phyloP scores from a whole-genome alignment of 768 basidiomycete genomes.

The Galerina sulciceps region DNA sequence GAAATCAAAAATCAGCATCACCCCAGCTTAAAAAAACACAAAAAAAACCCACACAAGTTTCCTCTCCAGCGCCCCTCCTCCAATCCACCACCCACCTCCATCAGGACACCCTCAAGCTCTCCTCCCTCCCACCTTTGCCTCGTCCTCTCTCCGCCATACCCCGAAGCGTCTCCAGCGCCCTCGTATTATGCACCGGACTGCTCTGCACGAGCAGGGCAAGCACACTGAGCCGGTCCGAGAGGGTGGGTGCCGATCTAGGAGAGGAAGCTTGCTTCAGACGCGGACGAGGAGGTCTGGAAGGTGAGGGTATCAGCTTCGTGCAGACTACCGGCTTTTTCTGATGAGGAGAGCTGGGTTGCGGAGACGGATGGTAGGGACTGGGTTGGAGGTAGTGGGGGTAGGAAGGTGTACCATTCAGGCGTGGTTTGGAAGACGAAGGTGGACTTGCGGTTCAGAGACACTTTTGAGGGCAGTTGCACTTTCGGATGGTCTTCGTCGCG shows the following conservation, averaged over 20 bases:
- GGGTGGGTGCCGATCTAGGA: conserved; percentile 81
- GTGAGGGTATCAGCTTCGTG: conserved; percentile 46
- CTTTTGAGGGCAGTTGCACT: conserved; percentile 36
- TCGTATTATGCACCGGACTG: conserved; percentile 84
- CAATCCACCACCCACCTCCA: conserved; percentile 95
- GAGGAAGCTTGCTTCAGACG: conserved; percentile 82
- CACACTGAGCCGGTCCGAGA: conserved; percentile 90
- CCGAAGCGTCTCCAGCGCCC: conserved; percentile 77
- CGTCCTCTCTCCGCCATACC: conserved; percentile 78
- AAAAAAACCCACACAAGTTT: conserved; percentile 75
- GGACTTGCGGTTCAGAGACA: conserved; percentile 39
- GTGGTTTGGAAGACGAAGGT: conserved; percentile 41
- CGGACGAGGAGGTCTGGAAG: conserved; percentile 54
- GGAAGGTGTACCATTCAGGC: conserved; percentile 59
- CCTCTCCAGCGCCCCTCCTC: conserved; percentile 85
- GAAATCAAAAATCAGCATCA: neutral
- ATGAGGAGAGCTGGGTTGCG: conserved; percentile 45
- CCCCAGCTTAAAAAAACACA: neutral
- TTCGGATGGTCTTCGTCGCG: conserved; percentile 18
- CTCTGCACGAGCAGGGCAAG: conserved; percentile 88
- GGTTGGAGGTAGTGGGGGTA: conserved; percentile 42
- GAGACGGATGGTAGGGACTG: conserved; percentile 35
- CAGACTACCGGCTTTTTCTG: conserved; percentile 50
- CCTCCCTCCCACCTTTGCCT: conserved; percentile 87
- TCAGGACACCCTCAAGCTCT: conserved; percentile 77